Conservation (phyloP, 2,329 filamentous ascomycete species). For the Apiospora saccharicola region DNA sequence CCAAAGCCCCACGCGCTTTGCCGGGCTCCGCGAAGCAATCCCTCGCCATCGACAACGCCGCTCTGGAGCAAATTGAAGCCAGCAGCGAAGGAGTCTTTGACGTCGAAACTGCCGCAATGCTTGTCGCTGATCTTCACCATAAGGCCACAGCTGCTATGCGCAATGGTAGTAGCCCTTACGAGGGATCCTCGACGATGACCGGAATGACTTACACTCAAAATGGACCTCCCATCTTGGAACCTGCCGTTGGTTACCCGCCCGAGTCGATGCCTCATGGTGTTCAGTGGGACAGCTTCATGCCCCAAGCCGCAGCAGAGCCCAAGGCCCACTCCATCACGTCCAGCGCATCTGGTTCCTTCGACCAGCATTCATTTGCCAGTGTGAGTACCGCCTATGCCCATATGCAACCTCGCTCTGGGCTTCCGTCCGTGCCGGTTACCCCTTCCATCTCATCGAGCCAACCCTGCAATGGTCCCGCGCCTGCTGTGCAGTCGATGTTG, state of each 20-base stretch:
- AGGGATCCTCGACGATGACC: conserved; percentile 64
- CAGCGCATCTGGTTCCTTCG: conserved; percentile 70
- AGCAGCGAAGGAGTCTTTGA: conserved; percentile 92
- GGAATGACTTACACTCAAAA: conserved; percentile 70
- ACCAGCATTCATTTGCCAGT: conserved; percentile 69
- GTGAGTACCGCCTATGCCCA: conserved; percentile 57
- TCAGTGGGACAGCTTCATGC: conserved; percentile 90
- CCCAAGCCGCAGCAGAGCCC: conserved; percentile 71
- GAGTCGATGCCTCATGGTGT: conserved; percentile 80
- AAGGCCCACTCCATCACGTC: conserved; percentile 80
- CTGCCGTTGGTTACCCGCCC: conserved; percentile 77
- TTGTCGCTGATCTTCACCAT: conserved; percentile 97
- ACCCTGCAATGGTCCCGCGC: conserved; percentile 64
- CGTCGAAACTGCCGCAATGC: conserved; percentile 96
- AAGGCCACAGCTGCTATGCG: conserved; percentile 82
- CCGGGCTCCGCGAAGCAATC: conserved; percentile 76
- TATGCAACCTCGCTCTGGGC: conserved; percentile 66
- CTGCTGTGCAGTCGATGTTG: conserved; percentile 75
- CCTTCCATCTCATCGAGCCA: conserved; percentile 65
- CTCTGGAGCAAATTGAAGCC: conserved; percentile 91
- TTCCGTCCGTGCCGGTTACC: conserved; percentile 47
- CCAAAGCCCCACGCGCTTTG: conserved; percentile 68
- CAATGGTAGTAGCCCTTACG: conserved; percentile 62
- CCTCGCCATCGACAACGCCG: conserved; percentile 82
- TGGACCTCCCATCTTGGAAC: conserved; percentile 76